Evolutionary conservation across 2,329 filamentous ascomycete species (phyloP), one percentile per base, ranked within the genome.

Genomic region (Fusarium brachygibbosum): DNA sequence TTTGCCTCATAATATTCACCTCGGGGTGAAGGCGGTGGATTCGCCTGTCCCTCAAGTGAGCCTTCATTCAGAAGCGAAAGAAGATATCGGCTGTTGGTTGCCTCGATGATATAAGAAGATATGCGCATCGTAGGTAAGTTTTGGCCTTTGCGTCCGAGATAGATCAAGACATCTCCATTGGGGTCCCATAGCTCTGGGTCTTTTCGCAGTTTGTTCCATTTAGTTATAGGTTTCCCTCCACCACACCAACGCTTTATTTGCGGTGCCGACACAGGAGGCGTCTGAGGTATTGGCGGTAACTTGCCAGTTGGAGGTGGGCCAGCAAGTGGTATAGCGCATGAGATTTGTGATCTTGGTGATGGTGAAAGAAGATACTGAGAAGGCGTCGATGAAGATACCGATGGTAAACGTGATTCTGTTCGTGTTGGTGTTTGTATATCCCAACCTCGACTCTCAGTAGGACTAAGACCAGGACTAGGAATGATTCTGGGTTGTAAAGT

Each of bases 131-230:
- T 88, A 0, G 83, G 82, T 3, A 82, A 78, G 5, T 81, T 81
- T 61, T 84, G 80, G 44, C 81, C 79, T 65, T 81, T 82, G 25
- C 83, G 80, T 0, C 84, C 82, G 8, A 89, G 82, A 72, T 84
- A 89, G 3, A 90, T 81, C 12, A 89, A 77, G 16, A 88, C 87
- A 62, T 90, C 87, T 23, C 87, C 87, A 58, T 87, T 86, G 0
- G 84, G 83, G 69, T 89, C 86, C 87, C 87, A 90, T 4, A 89
- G 76, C 68, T 89, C 87, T 2, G 86, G 85, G 49, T 89, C 87
- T 72, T 88, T 87, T 12, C 84, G 81, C 4, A 88, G 78, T 72
- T 87, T 87, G 69, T 86, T 87, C 86, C 86, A 88, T 31, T 82
- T 79, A 51, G 85, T 82, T 1, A 83, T 80, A 0, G 83, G 81